These are phyloP conservation scores for Quambalaria eucalypti DNA, from an alignment of 1,284 basidiomycete genomes.

Conservation along the genomic window DNA sequence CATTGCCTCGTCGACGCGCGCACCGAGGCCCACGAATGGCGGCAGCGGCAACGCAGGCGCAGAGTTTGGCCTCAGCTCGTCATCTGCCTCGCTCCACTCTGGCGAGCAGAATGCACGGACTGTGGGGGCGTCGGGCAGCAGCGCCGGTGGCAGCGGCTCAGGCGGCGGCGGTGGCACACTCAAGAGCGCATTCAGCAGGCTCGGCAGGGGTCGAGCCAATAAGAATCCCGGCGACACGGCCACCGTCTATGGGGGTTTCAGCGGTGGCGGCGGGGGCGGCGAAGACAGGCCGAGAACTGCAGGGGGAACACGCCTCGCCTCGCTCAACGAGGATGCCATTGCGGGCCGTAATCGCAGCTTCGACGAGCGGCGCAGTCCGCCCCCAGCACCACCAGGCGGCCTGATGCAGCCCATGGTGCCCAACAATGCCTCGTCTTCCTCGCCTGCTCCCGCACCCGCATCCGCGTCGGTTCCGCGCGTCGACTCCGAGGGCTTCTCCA, in stretches of 20 bases:
- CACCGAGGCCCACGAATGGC: no score
- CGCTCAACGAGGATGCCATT: background rate
- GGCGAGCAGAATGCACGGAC: no score
- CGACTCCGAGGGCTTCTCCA: conserved; percentile 53
- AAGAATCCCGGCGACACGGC: conserved; percentile 20
- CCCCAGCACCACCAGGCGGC: conserved; percentile 10
- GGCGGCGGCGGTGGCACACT: conserved; percentile 21
- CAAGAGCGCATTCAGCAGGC: conserved; percentile 29
- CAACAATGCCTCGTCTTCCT: conserved; percentile 3
- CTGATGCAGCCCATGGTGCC: conserved; percentile 34
- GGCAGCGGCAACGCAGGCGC: conserved; percentile 6
- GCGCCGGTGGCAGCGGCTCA: conserved; percentile 19
- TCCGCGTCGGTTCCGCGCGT: no score
- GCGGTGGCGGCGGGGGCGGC: conserved; percentile 12
- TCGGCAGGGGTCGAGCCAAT: conserved; percentile 24
- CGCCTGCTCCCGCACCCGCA: conserved; percentile 6
- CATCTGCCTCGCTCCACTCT: conserved; percentile 23
- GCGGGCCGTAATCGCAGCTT: background rate
- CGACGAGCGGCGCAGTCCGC: background rate
- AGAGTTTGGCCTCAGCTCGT: conserved; percentile 21
- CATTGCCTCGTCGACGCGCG: background rate
- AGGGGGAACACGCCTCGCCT: background rate
- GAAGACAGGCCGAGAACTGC: background rate
- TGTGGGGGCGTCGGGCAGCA: no score
- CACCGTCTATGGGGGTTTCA: conserved; percentile 23